Conservation (phyloP, 129 eudicot genomes). For the Glebionis coronaria region DNA sequence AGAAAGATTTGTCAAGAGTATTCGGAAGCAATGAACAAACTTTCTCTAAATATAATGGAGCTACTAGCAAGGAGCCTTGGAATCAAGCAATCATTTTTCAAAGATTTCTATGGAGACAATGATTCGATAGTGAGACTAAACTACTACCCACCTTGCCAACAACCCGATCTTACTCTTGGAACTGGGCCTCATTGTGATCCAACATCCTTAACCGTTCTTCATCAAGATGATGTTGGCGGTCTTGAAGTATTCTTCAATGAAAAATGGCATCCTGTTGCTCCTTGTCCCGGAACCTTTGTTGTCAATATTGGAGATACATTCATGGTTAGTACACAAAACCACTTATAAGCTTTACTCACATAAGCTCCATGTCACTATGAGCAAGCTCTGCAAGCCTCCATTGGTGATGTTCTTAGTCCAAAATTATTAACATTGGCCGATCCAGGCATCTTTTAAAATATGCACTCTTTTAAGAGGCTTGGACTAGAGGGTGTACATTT, state of each 20-base stretch:
- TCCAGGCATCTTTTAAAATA: too few species aligned
- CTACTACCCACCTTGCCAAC: conserved; percentile 77
- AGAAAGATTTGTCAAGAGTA: conserved; percentile 79
- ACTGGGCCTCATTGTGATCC: conserved; percentile 99
- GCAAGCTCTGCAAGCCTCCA: too few species aligned
- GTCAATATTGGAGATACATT: conserved; percentile 93
- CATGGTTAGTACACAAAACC: conserved; percentile 47
- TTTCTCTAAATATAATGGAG: conserved; percentile 71
- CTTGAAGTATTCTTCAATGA: conserved; percentile 70
- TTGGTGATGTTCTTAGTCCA: too few species aligned
- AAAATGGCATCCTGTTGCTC: conserved; percentile 75
- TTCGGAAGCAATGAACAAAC: conserved; percentile 67
- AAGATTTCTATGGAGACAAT: conserved; percentile 62
- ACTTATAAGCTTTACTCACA: too few species aligned
- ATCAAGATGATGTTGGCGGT: conserved; percentile 92
- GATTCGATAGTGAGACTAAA: conserved; percentile 88
- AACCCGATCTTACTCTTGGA: conserved; percentile 75
- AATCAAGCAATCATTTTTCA: conserved; percentile 42
- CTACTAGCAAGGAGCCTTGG: conserved; percentile 81
- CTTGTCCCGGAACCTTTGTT: conserved; percentile 71
- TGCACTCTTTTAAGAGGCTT: too few species aligned
- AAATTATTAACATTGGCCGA: too few species aligned
- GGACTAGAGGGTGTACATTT: too few species aligned
- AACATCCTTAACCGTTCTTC: conserved; percentile 79
- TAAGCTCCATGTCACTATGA: too few species aligned